phyloP scores from a whole-genome alignment of 306 rosid genomes.

The Adenanthera pavonina region DNA sequence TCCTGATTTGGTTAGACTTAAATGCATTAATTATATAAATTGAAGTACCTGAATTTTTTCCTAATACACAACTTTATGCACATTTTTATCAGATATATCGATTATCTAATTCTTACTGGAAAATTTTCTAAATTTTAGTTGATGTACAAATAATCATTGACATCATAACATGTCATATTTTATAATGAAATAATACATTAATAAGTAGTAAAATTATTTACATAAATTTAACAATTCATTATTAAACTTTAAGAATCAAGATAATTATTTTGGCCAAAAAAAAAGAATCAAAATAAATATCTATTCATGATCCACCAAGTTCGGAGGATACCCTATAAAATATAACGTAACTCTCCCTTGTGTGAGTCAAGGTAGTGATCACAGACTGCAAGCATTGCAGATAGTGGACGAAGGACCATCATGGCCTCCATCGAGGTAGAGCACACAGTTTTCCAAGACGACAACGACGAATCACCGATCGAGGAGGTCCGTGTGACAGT shows the following conservation, averaged over 20 bases:
- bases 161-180: too few relatives aligned
- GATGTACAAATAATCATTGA: not conserved
- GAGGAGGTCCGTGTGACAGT: slow-evolving; percentile 69
- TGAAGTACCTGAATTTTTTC: too few relatives aligned
- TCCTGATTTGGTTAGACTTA: too few relatives aligned
- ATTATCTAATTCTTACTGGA: too few relatives aligned
- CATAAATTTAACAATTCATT: not conserved
- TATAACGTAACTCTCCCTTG: not conserved
- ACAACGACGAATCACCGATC: slow-evolving; percentile 60
- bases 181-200: too few relatives aligned
- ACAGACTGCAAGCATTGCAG: not conserved
- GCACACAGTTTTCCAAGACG: not conserved
- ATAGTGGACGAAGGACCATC: not conserved
- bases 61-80: too few relatives aligned
- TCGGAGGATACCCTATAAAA: not conserved
- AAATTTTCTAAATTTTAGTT: too few relatives aligned
- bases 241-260: too few relatives aligned
- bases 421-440: slow-evolving; percentile 26
- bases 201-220: too few relatives aligned
- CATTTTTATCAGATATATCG: too few relatives aligned
- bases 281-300: not conserved
- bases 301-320: not conserved
- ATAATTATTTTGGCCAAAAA: too few relatives aligned
- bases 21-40: too few relatives aligned
- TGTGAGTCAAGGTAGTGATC: not conserved